Conservation (phyloP, 2,329 filamentous ascomycete genomes). For the Teratosphaeria gauchensis region DNA sequence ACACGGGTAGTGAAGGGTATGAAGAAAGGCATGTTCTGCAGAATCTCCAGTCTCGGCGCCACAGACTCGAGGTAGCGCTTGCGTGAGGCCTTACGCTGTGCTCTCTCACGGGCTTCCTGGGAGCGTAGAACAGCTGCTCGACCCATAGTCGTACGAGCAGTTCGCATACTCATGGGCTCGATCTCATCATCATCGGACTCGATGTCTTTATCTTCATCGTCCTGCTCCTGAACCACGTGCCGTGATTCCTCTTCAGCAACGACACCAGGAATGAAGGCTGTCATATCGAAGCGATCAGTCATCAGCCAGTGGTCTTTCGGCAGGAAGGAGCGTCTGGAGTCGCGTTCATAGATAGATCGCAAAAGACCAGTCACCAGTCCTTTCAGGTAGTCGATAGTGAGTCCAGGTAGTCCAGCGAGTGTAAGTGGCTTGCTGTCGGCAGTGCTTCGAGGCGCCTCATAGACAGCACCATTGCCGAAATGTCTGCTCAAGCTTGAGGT, state of each 20-base stretch:
- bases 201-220: conserved; percentile 45
- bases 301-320: conserved; percentile 87
- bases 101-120: conserved; percentile 50
- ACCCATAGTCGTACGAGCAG: conserved; percentile 1
- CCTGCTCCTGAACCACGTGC: conserved; percentile 56
- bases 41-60: conserved; percentile 76
- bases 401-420: conserved; percentile 55
- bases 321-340: conserved; percentile 78
- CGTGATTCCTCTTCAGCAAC: conserved; percentile 76
- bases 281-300: conserved; percentile 79
- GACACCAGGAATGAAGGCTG: conserved; percentile 74
- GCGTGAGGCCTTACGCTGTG: conserved; percentile 57
- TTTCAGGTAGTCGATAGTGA: conserved; percentile 70
- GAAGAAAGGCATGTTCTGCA: conserved; percentile 94
- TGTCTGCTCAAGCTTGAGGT: conserved; percentile 9
- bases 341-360: conserved; percentile 83
- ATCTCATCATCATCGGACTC: conserved; percentile 31
- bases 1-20: conserved; percentile 89
- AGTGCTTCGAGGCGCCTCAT: not conserved
- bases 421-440: conserved; percentile 30
- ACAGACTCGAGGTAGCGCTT: conserved; percentile 67
- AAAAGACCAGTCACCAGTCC: conserved; percentile 70
- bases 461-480: conserved; percentile 5
- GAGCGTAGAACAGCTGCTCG: conserved; percentile 24
- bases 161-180: not conserved